phyloP scores from a whole-genome alignment of 805 yeast genomes.

The Candida bentonensis region DNA sequence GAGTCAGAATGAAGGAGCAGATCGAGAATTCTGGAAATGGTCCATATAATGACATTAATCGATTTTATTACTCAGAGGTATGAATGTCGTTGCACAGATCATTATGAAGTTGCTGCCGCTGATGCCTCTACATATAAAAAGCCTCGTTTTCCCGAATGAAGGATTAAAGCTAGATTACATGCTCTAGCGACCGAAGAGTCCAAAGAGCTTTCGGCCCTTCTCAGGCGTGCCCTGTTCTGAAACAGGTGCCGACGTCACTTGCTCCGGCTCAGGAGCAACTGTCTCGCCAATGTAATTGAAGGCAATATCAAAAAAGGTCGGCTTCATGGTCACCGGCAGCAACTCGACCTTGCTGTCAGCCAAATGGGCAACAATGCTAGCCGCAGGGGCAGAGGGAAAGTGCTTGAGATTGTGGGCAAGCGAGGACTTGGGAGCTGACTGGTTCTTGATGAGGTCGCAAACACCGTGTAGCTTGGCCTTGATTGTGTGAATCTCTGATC shows the following conservation, averaged over 20 bases:
- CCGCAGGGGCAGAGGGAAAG: constrained; percentile 23
- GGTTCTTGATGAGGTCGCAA: constrained; percentile 22
- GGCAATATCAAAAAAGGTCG: constrained; percentile 84
- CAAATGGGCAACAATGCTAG: constrained; percentile 13
- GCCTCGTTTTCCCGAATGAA: too few species aligned
- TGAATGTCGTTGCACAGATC: too few species aligned
- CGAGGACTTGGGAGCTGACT: constrained; percentile 11
- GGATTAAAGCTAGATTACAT: too few species aligned
- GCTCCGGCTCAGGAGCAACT: neutral
- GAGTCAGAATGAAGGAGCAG: too few species aligned
- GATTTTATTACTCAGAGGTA: too few species aligned
- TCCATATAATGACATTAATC: too few species aligned
- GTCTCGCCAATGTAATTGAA: constrained; percentile 56
- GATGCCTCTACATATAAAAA: too few species aligned
- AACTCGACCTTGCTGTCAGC: constrained; percentile 26
- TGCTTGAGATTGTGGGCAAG: constrained; percentile 32
- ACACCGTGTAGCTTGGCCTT: constrained; percentile 16
- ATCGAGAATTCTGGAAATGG: too few species aligned
- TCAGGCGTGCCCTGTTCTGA: neutral
- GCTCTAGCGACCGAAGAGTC: neutral
- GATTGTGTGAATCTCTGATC: neutral
- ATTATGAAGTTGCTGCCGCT: too few species aligned
- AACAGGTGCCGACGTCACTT: neutral
- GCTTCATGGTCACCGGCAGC: constrained; percentile 61
- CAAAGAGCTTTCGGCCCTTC: neutral